Evolutionary conservation across 2,329 filamentous ascomycete species (phyloP).

Genomic region (Neobulgaria alba): DNA sequence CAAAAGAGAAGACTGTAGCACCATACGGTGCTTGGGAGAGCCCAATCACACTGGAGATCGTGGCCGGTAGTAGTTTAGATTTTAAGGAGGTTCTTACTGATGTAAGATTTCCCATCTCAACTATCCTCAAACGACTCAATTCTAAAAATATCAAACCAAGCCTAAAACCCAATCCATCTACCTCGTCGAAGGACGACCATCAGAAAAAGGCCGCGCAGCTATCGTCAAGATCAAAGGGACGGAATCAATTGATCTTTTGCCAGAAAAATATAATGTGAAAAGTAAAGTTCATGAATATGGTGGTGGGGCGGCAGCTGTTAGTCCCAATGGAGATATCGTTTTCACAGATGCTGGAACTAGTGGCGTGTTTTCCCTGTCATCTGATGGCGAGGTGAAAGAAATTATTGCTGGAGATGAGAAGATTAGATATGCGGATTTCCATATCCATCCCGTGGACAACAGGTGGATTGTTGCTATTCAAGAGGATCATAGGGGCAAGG

Average conservation of each 20-base stretch:
- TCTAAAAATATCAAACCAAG: conserved; percentile 4
- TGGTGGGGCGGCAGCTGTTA: conserved; percentile 36
- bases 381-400: conserved; percentile 25
- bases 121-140: conserved; percentile 9
- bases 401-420: conserved; percentile 25
- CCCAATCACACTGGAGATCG: conserved; percentile 30
- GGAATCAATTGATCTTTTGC: conserved; percentile 10
- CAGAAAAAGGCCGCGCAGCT: conserved; percentile 33
- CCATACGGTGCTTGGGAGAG: conserved; percentile 33
- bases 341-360: conserved; percentile 37
- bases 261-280: conserved; percentile 34
- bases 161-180: conserved; percentile 28
- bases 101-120: conserved; percentile 7
- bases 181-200: conserved; percentile 28
- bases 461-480: conserved; percentile 42
- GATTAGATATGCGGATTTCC: conserved; percentile 40
- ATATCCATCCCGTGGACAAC: conserved; percentile 29
- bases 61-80: conserved; percentile 28
- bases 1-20: conserved; percentile 10
- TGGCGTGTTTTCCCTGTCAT: conserved; percentile 29
- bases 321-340: conserved; percentile 34
- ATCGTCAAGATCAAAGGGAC: conserved; percentile 27
- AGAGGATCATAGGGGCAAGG: conserved; percentile 38
- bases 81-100: conserved; percentile 26
- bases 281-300: conserved; percentile 46